These are phyloP conservation scores for Pistacia vera DNA, from an alignment of 345 rosid species.

Conservation along the genomic window DNA sequence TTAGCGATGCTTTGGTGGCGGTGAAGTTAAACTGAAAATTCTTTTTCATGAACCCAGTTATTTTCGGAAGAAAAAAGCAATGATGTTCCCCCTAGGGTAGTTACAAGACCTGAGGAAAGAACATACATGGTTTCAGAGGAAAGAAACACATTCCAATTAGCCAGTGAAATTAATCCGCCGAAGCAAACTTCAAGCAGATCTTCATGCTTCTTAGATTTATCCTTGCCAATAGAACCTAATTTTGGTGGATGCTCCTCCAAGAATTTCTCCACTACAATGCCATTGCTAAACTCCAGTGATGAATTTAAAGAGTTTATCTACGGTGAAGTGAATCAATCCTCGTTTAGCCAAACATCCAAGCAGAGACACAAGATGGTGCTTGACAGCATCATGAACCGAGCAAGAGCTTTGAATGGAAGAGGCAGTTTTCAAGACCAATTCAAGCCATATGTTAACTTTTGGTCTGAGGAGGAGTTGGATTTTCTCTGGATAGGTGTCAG, in stretches of 20 bases:
- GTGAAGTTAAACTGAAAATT: background rate
- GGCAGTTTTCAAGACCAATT: slow-evolving; percentile 30
- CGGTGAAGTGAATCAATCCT: slow-evolving; percentile 24
- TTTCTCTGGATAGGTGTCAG: slow-evolving; percentile 56
- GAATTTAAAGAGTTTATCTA: slow-evolving; percentile 23
- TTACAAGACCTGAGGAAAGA: slow-evolving; percentile 19
- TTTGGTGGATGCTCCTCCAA: slow-evolving; percentile 16
- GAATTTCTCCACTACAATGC: slow-evolving; percentile 16
- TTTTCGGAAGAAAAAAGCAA: slow-evolving; percentile 33
- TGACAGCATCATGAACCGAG: slow-evolving; percentile 32
- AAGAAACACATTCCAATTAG: slow-evolving; percentile 18
- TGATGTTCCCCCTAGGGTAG: background rate
- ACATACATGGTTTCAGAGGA: slow-evolving; percentile 20
- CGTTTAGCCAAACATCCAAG: slow-evolving; percentile 23
- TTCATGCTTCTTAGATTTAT: slow-evolving; percentile 29
- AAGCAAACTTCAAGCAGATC: slow-evolving; percentile 24
- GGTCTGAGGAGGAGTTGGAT: slow-evolving; percentile 62
- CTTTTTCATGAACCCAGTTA: slow-evolving; percentile 30
- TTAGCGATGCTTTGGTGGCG: background rate
- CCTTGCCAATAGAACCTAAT: slow-evolving; percentile 26
- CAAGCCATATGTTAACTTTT: slow-evolving; percentile 21
- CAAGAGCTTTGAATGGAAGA: slow-evolving; percentile 26
- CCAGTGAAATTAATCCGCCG: slow-evolving; percentile 18
- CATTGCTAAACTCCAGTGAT: slow-evolving; percentile 11
- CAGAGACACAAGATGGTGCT: slow-evolving; percentile 43